Base-by-base conservation (phyloP, 768 basidiomycete species). In the Rickenella mellea region DNA sequence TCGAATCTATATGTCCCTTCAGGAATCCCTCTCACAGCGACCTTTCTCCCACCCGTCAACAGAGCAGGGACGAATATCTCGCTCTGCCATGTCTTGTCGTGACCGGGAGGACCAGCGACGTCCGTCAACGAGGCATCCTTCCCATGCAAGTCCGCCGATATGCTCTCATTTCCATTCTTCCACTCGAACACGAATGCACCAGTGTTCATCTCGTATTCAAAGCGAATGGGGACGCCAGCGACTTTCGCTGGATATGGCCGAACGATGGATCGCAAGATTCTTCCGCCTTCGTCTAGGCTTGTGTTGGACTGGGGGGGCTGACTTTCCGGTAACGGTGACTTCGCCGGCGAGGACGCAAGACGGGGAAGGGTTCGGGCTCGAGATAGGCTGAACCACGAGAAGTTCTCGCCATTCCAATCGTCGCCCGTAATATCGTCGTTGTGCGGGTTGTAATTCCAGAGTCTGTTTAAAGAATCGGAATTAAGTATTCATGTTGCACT, bases 341-440 rank as follows among this genome's bases (percentile, higher is more conserved):
- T 43, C 41, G 14, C 51, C n/a, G 30, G 47, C 17, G 41, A 41
- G 44, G 39, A 48, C 33, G 3, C n/a, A 31, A 27, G 46, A n/a
- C n/a, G n/a, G 1, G 74, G 82, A 39, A 77, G 63, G 1, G 73
- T 78, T 12, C 81, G 76, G 27, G 58, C 62, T 31, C 66, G 64
- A 28, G 8, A 21, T 17, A 6, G 39, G 52, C 78, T 79, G 71
- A 90, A 97, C 88, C 89, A 96, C 1, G 89, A 91, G 57, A 99
- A 97, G 63, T 93, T 96, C 61, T 99, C 93, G 41, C 86, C 89
- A 52, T 93, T 94, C 93, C 93, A 96, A 56, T 80, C 62, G 56
- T 97, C 93, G 12, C 94, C 94, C 20, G 60, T 52, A 14, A 59
- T 51, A 57, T 97, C 92, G 28, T 73, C 70, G 61, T 97, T 98